Base-by-base conservation (phyloP, 441 rosid genomes). In the Mallotus japonicus region DNA sequence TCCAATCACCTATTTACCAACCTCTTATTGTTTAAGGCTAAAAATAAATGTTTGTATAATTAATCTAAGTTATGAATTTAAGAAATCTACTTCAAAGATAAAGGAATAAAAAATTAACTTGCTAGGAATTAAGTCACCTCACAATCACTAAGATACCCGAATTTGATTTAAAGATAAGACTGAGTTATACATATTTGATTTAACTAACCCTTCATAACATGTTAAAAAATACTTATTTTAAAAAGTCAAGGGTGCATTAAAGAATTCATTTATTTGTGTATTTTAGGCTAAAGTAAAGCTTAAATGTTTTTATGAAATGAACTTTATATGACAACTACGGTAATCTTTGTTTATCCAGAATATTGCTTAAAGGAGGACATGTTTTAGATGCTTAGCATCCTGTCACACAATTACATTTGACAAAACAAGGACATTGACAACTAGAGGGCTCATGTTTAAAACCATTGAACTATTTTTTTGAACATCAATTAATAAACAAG, bases 351-450 rank as follows among this genome's bases (percentile, higher is more conserved):
- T 56, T 67, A 63, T 73, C 90, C 96, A 95, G 97, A 32, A 93
- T 93, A 82, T 86, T 90, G 84, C 91, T 93, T 67, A 93, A 89
- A 85, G 98, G 97, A 79, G 97, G 87, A 61, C 97, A 91, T 71
- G 93, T 93, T 73, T 83, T 93, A 63, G 97, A 93, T 82, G 98
- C 97, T 79, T 93, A 40, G 90, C 98, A 59, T 88, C 92, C 74
- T 92, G 98, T 82, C 95, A 81, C 62, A 85, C 93, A 54, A 79
- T 91, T 85, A 97, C 96, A 57, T 93, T 93, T 84, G 98, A 93
- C 81, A 93, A 93, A 89, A 93, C 98, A 47, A 97, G 98, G 77
- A 90, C 98, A 66, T 80, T 93, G 85, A 93, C 98, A 51, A 93
- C 93, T 15, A 97, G 97, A 6, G 98, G 98, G 62, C 97, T 93